Evolutionary conservation across 2,329 filamentous ascomycete genomes (phyloP).

Genomic region (Neopestalotiopsis clavispora): DNA sequence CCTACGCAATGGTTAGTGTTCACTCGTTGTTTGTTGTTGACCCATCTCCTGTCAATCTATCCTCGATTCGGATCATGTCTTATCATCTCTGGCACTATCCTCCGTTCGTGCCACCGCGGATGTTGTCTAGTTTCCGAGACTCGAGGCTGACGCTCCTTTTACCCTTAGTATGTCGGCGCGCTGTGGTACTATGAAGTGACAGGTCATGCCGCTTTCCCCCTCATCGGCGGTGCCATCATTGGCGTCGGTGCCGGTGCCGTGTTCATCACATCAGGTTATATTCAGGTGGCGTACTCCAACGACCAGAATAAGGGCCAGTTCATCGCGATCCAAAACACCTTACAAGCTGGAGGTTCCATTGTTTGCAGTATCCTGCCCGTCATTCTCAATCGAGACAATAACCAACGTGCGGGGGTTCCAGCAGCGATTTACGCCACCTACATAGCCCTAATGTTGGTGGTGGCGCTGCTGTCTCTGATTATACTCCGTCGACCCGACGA

Average conservation of each 20-base stretch:
- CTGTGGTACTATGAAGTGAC: slow-evolving; percentile 34
- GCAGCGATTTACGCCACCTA: slow-evolving; percentile 31
- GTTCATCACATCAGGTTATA: slow-evolving; percentile 36
- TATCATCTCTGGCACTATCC: too few relatives aligned
- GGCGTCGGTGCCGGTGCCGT: slow-evolving; percentile 35
- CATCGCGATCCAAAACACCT: slow-evolving; percentile 33
- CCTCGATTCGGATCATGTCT: not conserved
- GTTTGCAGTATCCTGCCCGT: slow-evolving; percentile 33
- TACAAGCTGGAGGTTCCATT: slow-evolving; percentile 33
- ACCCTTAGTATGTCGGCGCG: slow-evolving; percentile 28
- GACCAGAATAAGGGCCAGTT: slow-evolving; percentile 36
- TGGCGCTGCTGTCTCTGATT: slow-evolving; percentile 16
- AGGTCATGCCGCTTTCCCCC: slow-evolving; percentile 29
- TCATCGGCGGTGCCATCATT: slow-evolving; percentile 30
- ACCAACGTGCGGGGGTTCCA: slow-evolving; percentile 21
- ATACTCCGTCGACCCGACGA: slow-evolving; percentile 28
- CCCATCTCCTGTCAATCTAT: not conserved
- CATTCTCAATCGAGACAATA: slow-evolving; percentile 30
- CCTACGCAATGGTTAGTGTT: slow-evolving; percentile 24
- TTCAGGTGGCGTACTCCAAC: slow-evolving; percentile 37
- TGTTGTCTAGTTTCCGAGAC: not conserved
- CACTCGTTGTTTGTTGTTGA: slow-evolving; percentile 14
- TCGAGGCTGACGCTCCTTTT: not conserved
- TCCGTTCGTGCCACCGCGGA: not conserved
- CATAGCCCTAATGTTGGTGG: slow-evolving; percentile 28